Base-by-base conservation (phyloP, 2,329 filamentous ascomycete genomes). In the Paecilomyces sp. region DNA sequence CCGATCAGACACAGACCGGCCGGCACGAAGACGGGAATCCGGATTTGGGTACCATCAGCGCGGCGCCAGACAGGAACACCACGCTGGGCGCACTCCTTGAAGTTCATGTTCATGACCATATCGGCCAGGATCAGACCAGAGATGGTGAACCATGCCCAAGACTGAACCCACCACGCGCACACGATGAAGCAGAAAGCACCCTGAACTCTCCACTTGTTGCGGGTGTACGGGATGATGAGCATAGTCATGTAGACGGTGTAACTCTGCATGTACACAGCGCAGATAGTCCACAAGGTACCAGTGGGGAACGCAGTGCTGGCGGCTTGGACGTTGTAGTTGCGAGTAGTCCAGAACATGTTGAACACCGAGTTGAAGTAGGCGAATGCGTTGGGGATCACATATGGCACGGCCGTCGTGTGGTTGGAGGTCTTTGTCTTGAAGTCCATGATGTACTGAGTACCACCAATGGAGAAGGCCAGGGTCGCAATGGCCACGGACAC, bases 171-270 rank as follows among this genome's bases (percentile, higher is more conserved):
- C 70, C 75, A 80, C 1, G 78, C 77, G 2, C 75, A 73, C 30
- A 76, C 41, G 58, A 79, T 71, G 67, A 80, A 79, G 24, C 58
- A 36, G n/a, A 73, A 55, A 28, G 74, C 64, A 1, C 71, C 74
- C 60, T 75, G 72, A 3, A 77, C 65, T 52, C 77, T 76, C 77
- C 77, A 79, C 1, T 70, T 69, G n/a, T 66, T 61, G 12, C 77
- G 71, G 1, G 76, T 78, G 65, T 72, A 77, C 2, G 77, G 79
- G 8, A 80, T 70, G 58, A 78, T 78, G 58, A 80, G 66, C 77
- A 80, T 79, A 4, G 77, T 71, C 68, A 80, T 79, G 64, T 79
- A 81, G 12, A 80, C 72, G 0, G 79, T 81, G 66, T 78, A 80
- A 62, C 73, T 76, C 61, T 81, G 79, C 57, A 73, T 70, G 63